Evolutionary conservation across 148 eudicot genomes (phyloP), one percentile per base, ranked within the genome.

Genomic region (Dianthus caryophyllus): DNA sequence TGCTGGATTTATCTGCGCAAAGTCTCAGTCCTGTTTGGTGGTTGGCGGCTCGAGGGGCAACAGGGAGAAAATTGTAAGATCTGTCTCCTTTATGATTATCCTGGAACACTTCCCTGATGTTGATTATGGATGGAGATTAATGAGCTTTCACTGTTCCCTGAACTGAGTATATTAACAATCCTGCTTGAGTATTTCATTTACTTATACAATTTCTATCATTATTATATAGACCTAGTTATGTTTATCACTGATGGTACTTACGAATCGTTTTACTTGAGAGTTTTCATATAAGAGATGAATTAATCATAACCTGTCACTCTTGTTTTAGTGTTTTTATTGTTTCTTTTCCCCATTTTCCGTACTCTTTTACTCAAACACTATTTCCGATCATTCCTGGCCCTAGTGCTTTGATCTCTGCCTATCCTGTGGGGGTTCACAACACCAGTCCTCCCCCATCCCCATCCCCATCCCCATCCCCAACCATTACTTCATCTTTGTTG

Each of bases 1-100:
- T 74, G 99, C 99, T 53, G 99, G 99, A 68, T 94, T 88, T 73
- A 86, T 94, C 18, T 94, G 99, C 77, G 97, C 86, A 47, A 94
- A 88, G 68, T 77, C 99, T 27, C 87, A 86, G 55, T 75, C 93
- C 26, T 94, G 99, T 64, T 51, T 81, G 76, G 78, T 88, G 68
- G 87, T 94, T 71, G 99, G 99, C 41, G 99, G 97, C 41, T 83
- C 94, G 60, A 88, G 88, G 17, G 78, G 84, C 31, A 83, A 86
- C 55, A 82, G 87, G 60, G 90, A 94, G 25, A 86, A 83, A 69
- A 83, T 63, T 27, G 83, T 83, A 74, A 58, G 72, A 29, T 44
- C 17, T 66, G 13, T 39, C 17, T 15, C 52, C 66, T 69, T 53
- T 12, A 44, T 38, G 51, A 20, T 38, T 17, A 56, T 20, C 44